Percentiles rank a stretch among this genome's conserved stretches.
Conservation (phyloP, 805 yeast species). For the Debaryomyces castellii region DNA sequence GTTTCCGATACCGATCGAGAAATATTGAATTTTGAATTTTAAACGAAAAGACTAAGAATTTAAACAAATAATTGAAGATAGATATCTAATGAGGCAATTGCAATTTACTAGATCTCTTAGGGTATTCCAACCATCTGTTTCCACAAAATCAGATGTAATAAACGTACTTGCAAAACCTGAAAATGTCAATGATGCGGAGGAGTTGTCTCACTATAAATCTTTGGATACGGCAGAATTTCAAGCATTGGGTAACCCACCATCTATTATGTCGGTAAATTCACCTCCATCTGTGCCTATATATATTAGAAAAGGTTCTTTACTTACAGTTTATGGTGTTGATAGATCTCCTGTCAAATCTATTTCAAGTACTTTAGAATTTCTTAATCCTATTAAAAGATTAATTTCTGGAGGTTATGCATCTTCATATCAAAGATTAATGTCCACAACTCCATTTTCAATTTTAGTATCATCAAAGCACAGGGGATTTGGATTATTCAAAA, state of each 20-base stretch:
- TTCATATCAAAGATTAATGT: conserved; percentile 46
- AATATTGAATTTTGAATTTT: background rate
- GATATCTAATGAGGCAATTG: conserved; percentile 3
- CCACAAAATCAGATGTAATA: conserved; percentile 1
- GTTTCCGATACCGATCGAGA: background rate
- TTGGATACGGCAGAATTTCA: conserved; percentile 31
- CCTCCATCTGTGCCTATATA: conserved; percentile 60
- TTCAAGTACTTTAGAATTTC: conserved; percentile 26
- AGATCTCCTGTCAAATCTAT: conserved; percentile 16
- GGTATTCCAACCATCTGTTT: conserved; percentile 9
- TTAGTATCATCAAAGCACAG: conserved; percentile 41
- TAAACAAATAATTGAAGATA: background rate
- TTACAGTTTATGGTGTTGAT: conserved; percentile 43
- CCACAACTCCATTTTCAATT: conserved; percentile 46
- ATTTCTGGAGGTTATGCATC: conserved; percentile 45
- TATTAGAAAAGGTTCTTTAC: conserved; percentile 47
- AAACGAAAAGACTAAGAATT: background rate
- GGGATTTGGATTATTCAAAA: conserved; percentile 10
- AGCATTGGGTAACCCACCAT: conserved; percentile 48
- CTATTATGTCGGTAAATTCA: conserved; percentile 48
- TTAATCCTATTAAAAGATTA: conserved; percentile 41
- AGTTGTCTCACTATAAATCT: conserved; percentile 14
- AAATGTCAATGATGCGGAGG: conserved; percentile 12
- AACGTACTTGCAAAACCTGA: conserved; percentile 8
- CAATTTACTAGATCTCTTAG: conserved; percentile 8